Percentiles rank a stretch among this genome's conserved stretches.
Conservation (phyloP, 2,329 filamentous ascomycete species). For the Curvularia hawaiiensis region DNA sequence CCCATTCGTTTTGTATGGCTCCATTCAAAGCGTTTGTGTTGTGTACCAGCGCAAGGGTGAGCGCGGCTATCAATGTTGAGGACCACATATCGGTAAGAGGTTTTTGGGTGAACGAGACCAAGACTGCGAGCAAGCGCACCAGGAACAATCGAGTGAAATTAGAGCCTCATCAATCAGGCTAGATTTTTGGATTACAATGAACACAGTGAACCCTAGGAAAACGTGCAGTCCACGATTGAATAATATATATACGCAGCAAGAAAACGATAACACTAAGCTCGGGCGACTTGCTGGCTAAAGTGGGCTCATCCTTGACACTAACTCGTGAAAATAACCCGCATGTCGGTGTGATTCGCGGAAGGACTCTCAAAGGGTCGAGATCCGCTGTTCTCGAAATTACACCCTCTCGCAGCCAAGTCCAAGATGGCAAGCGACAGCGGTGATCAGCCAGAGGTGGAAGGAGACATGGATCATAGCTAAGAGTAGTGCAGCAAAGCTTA, state of each 20-base stretch:
- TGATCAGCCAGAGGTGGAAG: conserved; percentile 2
- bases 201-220: neutral
- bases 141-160: neutral
- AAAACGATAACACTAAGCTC: neutral
- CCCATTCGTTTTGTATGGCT: conserved; percentile 1
- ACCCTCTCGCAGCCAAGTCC: neutral
- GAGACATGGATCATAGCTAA: neutral
- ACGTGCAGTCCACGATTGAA: neutral
- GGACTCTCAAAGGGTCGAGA: neutral
- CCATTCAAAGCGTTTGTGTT: conserved; percentile 23
- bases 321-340: neutral
- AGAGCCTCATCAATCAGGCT: neutral
- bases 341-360: neutral
- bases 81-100: conserved; percentile 30
- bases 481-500: conserved; percentile 1
- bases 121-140: neutral
- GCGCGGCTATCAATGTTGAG: conserved; percentile 26
- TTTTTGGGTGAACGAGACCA: conserved; percentile 1
- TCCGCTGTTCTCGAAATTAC: neutral
- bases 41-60: conserved; percentile 35
- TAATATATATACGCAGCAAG: neutral
- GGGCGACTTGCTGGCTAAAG: neutral
- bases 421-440: neutral
- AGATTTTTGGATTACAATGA: neutral
- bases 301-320: neutral